These are phyloP conservation scores for Colletotrichum gigasporum DNA, from an alignment of 2,329 filamentous ascomycete genomes.

Conservation along the genomic window DNA sequence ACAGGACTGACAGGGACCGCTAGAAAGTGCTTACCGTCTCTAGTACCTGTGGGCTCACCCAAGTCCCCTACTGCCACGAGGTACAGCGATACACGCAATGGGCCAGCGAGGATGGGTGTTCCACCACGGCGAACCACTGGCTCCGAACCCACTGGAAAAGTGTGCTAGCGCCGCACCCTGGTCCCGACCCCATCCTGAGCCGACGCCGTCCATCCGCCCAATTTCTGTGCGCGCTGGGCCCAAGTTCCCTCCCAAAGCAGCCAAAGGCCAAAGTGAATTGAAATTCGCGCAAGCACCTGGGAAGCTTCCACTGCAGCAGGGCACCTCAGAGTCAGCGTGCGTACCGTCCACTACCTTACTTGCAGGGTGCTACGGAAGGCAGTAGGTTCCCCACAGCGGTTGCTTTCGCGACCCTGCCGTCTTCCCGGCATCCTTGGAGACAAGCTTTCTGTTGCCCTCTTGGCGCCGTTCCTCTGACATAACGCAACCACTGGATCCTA, in stretches of 20 bases:
- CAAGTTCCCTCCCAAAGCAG: background rate
- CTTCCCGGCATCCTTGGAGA: slow-evolving; percentile 32
- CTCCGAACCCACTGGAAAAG: slow-evolving; percentile 13
- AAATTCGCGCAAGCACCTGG: background rate
- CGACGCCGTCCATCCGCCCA: slow-evolving; percentile 22
- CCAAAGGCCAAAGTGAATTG: too few species aligned
- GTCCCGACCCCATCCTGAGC: background rate
- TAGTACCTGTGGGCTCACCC: background rate
- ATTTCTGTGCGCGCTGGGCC: background rate
- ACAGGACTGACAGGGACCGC: background rate
- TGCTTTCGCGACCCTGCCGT: slow-evolving; percentile 26
- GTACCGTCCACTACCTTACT: too few species aligned
- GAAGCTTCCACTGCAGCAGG: too few species aligned
- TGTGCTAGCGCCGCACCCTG: slow-evolving; percentile 9
- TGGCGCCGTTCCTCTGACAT: slow-evolving; percentile 24
- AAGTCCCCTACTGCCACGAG: slow-evolving; percentile 8
- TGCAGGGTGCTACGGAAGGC: too few species aligned
- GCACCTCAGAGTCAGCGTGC: too few species aligned
- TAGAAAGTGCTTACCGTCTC: background rate
- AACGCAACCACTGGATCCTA: slow-evolving; percentile 11
- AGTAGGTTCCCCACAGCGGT: slow-evolving; percentile 14
- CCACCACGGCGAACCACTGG: background rate
- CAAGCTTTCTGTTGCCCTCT: slow-evolving; percentile 29
- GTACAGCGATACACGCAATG: background rate
- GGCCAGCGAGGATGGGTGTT: background rate